A percentile compares a stretch with the other conserved stretches of the same genome.
Evolutionary conservation across 371 early-diverging fungal species (phyloP).

Genomic region (Mucor circinelloides): DNA sequence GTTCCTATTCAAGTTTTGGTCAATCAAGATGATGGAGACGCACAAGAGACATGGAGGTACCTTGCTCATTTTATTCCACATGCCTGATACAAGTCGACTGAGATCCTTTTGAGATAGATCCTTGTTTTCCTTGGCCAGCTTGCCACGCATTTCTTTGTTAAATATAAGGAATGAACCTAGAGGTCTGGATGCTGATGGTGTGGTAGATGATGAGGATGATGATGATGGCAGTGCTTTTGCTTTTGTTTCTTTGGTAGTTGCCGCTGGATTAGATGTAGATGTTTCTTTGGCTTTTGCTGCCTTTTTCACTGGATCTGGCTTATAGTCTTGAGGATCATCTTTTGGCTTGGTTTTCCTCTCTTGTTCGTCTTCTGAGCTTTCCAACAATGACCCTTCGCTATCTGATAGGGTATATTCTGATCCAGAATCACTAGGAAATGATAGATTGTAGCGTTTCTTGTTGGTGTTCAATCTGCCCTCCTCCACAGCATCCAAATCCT

Average conservation of each 20-base stretch:
- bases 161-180: not conserved
- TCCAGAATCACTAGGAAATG: not conserved
- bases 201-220: not conserved
- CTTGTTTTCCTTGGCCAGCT: not conserved
- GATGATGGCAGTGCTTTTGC: too few relatives aligned
- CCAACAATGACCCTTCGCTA: not conserved
- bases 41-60: too few relatives aligned
- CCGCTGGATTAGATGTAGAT: too few relatives aligned
- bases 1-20: too few relatives aligned
- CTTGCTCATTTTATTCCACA: not conserved
- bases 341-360: too few relatives aligned
- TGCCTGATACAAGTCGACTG: not conserved
- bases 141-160: not conserved
- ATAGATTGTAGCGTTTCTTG: not conserved
- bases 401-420: not conserved
- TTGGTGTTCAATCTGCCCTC: too few relatives aligned
- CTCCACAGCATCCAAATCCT: not conserved
- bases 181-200: not conserved
- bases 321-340: too few relatives aligned
- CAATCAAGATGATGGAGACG: too few relatives aligned
- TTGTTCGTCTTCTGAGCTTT: too few relatives aligned
- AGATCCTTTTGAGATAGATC: not conserved
- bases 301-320: not conserved
- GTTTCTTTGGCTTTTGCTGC: not conserved
- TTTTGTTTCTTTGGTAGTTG: too few relatives aligned